Evolutionary conservation across 2,329 filamentous ascomycete genomes (phyloP).

Genomic region (Xylaria sp.): DNA sequence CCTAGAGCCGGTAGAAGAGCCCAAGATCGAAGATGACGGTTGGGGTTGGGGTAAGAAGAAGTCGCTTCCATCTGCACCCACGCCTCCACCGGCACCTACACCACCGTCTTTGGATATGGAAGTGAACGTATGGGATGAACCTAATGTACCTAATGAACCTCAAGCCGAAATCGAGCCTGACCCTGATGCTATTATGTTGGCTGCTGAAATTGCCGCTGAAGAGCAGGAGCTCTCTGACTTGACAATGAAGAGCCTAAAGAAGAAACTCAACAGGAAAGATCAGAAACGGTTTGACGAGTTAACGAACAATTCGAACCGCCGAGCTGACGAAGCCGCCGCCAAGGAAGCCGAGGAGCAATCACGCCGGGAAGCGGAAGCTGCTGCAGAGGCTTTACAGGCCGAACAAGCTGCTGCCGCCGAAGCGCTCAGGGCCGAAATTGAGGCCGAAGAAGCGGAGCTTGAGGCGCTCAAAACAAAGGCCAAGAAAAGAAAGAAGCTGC

Average conservation of each 20-base stretch:
- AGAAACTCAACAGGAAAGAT: constrained; percentile 47
- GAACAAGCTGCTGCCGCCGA: constrained; percentile 41
- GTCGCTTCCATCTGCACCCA: constrained; percentile 52
- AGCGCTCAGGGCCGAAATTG: constrained; percentile 35
- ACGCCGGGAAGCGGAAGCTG: constrained; percentile 41
- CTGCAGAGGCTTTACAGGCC: constrained; percentile 42
- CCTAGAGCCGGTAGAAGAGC: constrained; percentile 54
- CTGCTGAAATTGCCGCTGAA: constrained; percentile 54
- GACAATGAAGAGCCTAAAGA: constrained; percentile 44
- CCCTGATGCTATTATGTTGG: constrained; percentile 45
- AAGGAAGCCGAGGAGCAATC: constrained; percentile 53
- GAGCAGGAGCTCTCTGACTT: constrained; percentile 51
- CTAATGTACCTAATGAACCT: constrained; percentile 44
- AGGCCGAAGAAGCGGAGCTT: constrained; percentile 28
- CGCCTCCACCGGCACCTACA: constrained; percentile 54
- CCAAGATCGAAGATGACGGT: constrained; percentile 55
- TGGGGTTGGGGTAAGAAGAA: constrained; percentile 57
- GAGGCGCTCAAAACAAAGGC: constrained; percentile 15
- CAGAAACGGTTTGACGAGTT: constrained; percentile 51
- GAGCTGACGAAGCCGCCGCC: constrained; percentile 48
- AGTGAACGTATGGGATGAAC: constrained; percentile 49
- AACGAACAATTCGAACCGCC: constrained; percentile 48
- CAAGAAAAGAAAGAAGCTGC: constrained; percentile 25
- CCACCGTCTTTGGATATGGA: constrained; percentile 59
- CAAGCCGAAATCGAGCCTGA: constrained; percentile 52